These are phyloP conservation scores for Penicillium crustosum DNA, from an alignment of 2,329 filamentous ascomycete species.

Conservation along the genomic window DNA sequence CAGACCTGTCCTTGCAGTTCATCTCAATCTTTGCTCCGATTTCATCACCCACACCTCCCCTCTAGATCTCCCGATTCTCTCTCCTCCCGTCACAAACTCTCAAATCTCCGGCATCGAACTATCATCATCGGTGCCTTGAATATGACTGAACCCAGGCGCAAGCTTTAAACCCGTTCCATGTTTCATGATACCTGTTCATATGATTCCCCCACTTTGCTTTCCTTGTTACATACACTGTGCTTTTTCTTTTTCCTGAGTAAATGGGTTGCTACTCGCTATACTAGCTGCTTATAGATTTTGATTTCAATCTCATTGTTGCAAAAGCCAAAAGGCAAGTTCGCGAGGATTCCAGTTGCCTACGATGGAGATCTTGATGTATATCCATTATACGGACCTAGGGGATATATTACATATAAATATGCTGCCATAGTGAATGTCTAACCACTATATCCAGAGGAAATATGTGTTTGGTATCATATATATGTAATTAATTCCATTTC, in stretches of 20 bases:
- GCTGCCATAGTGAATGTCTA: neutral
- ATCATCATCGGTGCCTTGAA: neutral
- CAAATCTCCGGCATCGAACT: neutral
- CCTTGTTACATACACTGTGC: neutral
- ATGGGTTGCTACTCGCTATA: slow-evolving; percentile 1
- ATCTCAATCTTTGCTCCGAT: neutral
- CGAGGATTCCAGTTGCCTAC: neutral
- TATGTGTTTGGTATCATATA: neutral
- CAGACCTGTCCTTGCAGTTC: neutral
- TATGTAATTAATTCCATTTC: neutral
- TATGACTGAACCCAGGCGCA: neutral
- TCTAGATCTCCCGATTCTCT: neutral
- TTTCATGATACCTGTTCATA: slow-evolving; percentile 13
- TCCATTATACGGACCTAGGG: neutral
- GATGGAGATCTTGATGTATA: neutral
- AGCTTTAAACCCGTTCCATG: slow-evolving; percentile 4
- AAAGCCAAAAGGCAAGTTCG: neutral
- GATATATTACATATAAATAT: too few species aligned
- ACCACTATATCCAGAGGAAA: neutral
- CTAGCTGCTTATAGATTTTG: slow-evolving; percentile 6
- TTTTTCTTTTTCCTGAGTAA: neutral
- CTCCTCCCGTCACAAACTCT: neutral
- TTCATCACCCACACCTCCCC: neutral
- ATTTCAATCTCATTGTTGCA: slow-evolving; percentile 3
- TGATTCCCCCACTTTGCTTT: slow-evolving; percentile 12